Evolutionary conservation across 441 rosid species (phyloP).

Genomic region (Eutrema salsugineum): DNA sequence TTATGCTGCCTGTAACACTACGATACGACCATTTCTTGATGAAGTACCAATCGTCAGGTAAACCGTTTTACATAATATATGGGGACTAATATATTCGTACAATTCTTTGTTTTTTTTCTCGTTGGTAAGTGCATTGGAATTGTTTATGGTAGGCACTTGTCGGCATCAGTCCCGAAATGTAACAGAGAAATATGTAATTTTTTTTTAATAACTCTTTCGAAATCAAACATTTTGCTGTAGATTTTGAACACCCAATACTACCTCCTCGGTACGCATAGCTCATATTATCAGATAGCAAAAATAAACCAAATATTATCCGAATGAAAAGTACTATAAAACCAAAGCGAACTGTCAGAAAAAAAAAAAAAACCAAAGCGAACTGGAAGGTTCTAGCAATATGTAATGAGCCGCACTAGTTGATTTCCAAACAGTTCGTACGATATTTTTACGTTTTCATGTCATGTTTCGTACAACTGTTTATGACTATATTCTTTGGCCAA

Average conservation of each 20-base stretch:
- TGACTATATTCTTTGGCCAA: neutral
- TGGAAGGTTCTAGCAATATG: neutral
- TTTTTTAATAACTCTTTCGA: neutral
- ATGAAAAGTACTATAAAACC: neutral
- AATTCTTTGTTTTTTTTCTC: neutral
- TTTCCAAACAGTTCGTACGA: neutral
- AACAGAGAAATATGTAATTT: neutral
- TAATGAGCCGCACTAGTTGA: neutral
- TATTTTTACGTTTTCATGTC: neutral
- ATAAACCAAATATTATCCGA: neutral
- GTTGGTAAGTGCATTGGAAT: neutral
- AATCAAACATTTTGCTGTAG: too few relatives aligned
- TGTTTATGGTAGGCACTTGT: neutral
- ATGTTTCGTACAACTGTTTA: neutral
- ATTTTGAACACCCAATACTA: too few relatives aligned
- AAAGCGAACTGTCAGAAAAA: neutral
- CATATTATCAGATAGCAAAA: too few relatives aligned
- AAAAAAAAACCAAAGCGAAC: neutral
- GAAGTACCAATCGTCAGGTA: neutral
- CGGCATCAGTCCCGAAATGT: neutral
- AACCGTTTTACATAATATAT: neutral
- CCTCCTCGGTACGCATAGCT: too few relatives aligned
- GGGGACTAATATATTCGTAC: too few relatives aligned
- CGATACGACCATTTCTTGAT: neutral
- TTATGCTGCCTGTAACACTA: neutral